phyloP scores from a whole-genome alignment of 306 rosid genomes.

The Vigna nakashimae region DNA sequence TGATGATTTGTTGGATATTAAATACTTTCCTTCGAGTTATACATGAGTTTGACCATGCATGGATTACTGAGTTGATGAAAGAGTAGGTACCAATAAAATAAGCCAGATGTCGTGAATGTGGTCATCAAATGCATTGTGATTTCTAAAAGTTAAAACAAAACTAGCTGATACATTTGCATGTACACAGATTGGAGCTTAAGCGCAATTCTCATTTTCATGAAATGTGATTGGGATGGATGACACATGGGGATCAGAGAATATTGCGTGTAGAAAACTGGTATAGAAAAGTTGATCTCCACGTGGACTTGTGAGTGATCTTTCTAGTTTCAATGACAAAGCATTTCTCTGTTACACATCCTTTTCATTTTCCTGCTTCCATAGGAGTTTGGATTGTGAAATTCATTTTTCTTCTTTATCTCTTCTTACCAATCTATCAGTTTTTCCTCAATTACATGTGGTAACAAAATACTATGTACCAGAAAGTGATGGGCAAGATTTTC shows the following conservation, averaged over 20 bases:
- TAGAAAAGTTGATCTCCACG: constrained; percentile 55
- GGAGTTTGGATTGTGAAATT: constrained; percentile 30
- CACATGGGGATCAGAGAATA: constrained; percentile 64
- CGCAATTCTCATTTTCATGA: constrained; percentile 50
- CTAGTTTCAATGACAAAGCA: constrained; percentile 38
- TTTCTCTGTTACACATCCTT: constrained; percentile 22
- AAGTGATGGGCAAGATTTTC: constrained; percentile 45
- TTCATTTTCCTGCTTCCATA: constrained; percentile 30
- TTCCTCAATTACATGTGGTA: constrained; percentile 38
- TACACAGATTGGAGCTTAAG: constrained; percentile 47
- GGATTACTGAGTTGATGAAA: constrained; percentile 20
- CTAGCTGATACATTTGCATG: constrained; percentile 16
- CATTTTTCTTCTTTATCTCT: constrained; percentile 14
- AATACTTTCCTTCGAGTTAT: constrained; percentile 11
- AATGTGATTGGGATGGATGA: constrained; percentile 62
- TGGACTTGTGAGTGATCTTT: constrained; percentile 48
- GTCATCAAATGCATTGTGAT: constrained; percentile 25
- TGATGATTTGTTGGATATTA: background rate
- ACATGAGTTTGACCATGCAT: constrained; percentile 23
- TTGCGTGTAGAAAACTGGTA: constrained; percentile 49
- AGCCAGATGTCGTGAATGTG: constrained; percentile 40
- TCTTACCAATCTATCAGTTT: constrained; percentile 36
- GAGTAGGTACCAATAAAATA: constrained; percentile 25
- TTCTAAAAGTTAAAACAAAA: constrained; percentile 34
- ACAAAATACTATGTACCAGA: constrained; percentile 41